Evolutionary conservation across 2,329 filamentous ascomycete species (phyloP).

Genomic region (Botrytis aclada): DNA sequence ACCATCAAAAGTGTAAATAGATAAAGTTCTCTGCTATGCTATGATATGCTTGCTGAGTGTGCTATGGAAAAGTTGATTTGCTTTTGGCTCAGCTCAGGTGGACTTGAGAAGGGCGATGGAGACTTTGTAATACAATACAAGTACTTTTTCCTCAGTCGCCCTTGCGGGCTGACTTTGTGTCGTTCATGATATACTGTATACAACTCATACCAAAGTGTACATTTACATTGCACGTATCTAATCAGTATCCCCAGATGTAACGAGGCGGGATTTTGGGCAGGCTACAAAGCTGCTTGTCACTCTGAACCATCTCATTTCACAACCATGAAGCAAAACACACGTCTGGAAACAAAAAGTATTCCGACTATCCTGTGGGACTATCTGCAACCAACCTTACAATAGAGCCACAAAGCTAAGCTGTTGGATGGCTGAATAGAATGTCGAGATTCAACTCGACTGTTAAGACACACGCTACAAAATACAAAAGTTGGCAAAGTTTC

Average conservation of each 20-base stretch:
- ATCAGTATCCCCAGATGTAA: not conserved
- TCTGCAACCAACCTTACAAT: not conserved
- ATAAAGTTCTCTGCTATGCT: constrained; percentile 18
- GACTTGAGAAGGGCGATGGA: not conserved
- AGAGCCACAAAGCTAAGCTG: not conserved
- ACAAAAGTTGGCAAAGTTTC: not conserved
- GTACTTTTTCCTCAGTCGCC: constrained; percentile 15
- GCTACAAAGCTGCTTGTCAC: not conserved
- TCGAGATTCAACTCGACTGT: not conserved
- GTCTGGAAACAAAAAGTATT: not conserved
- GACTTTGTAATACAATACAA: constrained; percentile 6
- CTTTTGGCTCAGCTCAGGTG: not conserved
- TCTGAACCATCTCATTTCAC: not conserved
- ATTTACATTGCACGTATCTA: not conserved
- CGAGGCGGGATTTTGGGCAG: not conserved
- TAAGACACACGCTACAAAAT: not conserved
- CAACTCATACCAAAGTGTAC: not conserved
- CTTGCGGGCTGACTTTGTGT: constrained; percentile 9
- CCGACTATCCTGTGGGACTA: not conserved
- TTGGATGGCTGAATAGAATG: not conserved
- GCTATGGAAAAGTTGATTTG: constrained; percentile 20
- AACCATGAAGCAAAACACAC: not conserved
- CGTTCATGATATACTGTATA: not conserved
- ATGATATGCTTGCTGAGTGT: constrained; percentile 17
- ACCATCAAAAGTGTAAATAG: constrained; percentile 20